Conservation (phyloP, 805 yeast species). For the Kluyveromyces siamensis region DNA sequence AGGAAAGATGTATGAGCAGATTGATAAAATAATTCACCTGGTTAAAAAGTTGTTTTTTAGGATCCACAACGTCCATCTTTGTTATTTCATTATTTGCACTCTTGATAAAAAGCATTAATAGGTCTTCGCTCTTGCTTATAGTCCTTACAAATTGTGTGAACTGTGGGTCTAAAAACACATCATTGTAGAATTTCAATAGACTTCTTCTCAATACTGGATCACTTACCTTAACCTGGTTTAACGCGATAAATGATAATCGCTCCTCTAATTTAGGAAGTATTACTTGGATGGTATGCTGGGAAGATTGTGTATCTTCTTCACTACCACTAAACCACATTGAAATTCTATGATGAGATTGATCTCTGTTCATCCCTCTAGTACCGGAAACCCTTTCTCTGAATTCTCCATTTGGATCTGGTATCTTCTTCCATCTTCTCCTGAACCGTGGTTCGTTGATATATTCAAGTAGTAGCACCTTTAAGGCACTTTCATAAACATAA, state of each 20-base stretch:
- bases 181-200: slow-evolving; percentile 54
- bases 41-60: slow-evolving; percentile 14
- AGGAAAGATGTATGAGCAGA: slow-evolving; percentile 12
- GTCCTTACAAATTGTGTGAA: slow-evolving; percentile 21
- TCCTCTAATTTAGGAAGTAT: slow-evolving; percentile 32
- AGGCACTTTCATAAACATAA: slow-evolving; percentile 41
- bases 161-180: slow-evolving; percentile 38
- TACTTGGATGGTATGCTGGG: slow-evolving; percentile 29
- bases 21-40: slow-evolving; percentile 21
- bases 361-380: slow-evolving; percentile 10
- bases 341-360: background rate
- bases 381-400: background rate
- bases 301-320: slow-evolving; percentile 6
- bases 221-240: slow-evolving; percentile 30
- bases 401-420: slow-evolving; percentile 1
- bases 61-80: slow-evolving; percentile 28
- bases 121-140: slow-evolving; percentile 32
- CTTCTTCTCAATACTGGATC: slow-evolving; percentile 45
- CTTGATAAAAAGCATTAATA: slow-evolving; percentile 44
- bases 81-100: slow-evolving; percentile 44
- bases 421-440: slow-evolving; percentile 19
- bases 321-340: background rate
- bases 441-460: slow-evolving; percentile 60
- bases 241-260: slow-evolving; percentile 37
- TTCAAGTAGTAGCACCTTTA: slow-evolving; percentile 49